A percentile compares a stretch with the other conserved stretches of the same genome.
Evolutionary conservation across 768 basidiomycete species (phyloP).

Genomic region (Mycena capillaripes): DNA sequence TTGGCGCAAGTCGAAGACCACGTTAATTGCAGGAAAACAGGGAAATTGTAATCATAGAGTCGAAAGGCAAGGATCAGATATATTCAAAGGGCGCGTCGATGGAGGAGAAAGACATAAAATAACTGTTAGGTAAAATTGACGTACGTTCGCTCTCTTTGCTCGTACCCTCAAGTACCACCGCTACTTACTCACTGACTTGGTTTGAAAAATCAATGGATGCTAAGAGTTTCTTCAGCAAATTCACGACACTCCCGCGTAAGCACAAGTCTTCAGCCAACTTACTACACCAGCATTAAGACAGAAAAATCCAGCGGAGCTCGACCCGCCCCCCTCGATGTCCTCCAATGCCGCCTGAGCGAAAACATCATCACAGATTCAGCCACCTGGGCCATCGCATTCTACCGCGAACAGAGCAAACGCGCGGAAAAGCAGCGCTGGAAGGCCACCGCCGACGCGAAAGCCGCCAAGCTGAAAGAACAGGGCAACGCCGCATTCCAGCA

Average conservation of each 20-base stretch:
- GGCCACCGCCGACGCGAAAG: conserved; percentile 23
- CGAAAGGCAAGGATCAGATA: too few species aligned
- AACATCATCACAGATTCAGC: not conserved
- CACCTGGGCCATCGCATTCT: too few species aligned
- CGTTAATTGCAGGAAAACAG: too few species aligned
- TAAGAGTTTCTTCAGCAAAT: too few species aligned
- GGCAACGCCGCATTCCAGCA: conserved; percentile 20
- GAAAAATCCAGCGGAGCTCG: not conserved
- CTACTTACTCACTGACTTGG: not conserved
- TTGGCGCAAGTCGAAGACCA: too few species aligned
- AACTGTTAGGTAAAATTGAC: not conserved
- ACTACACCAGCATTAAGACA: not conserved
- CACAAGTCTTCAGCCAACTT: not conserved
- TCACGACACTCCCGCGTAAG: too few species aligned
- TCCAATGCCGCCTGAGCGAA: not conserved
- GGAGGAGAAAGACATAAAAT: too few species aligned
- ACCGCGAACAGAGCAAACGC: too few species aligned
- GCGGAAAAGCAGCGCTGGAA: not conserved
- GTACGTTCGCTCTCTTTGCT: not conserved
- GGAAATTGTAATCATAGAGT: too few species aligned
- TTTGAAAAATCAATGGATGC: not conserved
- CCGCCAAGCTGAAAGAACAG: conserved; percentile 12
- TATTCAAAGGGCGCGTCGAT: too few species aligned
- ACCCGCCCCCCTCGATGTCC: not conserved
- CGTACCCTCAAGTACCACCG: not conserved